Conservation (phyloP, 192 early-diverging fungal species). For the Coemansia sp. region DNA sequence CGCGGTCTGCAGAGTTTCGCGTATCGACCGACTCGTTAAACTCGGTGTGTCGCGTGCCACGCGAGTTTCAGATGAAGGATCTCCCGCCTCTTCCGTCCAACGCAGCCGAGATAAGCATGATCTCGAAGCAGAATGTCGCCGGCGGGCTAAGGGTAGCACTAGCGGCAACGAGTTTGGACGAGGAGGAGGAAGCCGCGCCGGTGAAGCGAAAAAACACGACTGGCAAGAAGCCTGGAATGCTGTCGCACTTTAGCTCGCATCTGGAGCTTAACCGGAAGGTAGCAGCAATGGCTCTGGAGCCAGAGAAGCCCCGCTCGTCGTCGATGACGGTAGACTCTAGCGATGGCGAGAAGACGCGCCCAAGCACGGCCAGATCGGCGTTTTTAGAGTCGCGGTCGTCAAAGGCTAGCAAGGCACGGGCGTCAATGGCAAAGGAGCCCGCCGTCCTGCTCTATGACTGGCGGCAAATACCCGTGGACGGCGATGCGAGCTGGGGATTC, state of each 20-base stretch:
- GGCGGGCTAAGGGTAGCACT: neutral
- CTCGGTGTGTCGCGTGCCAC: slow-evolving; percentile 22
- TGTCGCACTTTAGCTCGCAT: slow-evolving; percentile 51
- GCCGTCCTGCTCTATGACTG: slow-evolving; percentile 30
- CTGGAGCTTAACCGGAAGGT: slow-evolving; percentile 38
- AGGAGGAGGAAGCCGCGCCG: neutral
- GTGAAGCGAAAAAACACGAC: slow-evolving; percentile 1
- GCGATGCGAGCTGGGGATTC: slow-evolving; percentile 44
- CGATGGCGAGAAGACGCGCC: slow-evolving; percentile 17
- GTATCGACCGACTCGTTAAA: slow-evolving; percentile 26
- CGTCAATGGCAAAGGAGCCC: slow-evolving; percentile 35
- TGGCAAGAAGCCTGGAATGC: slow-evolving; percentile 17
- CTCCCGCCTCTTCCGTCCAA: slow-evolving; percentile 52
- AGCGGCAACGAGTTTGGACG: neutral
- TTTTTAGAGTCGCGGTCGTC: slow-evolving; percentile 10
- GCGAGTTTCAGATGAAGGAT: slow-evolving; percentile 54
- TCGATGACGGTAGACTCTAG: slow-evolving; percentile 30
- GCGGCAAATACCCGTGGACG: slow-evolving; percentile 28
- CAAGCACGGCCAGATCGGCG: slow-evolving; percentile 18
- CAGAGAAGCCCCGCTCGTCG: slow-evolving; percentile 51
- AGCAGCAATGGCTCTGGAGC: slow-evolving; percentile 16
- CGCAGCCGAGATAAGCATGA: slow-evolving; percentile 29
- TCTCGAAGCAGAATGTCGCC: slow-evolving; percentile 9
- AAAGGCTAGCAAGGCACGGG: slow-evolving; percentile 16
- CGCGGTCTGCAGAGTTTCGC: slow-evolving; percentile 14